Conservation (phyloP, 768 basidiomycete species). For the Phanerochaete sordida region DNA sequence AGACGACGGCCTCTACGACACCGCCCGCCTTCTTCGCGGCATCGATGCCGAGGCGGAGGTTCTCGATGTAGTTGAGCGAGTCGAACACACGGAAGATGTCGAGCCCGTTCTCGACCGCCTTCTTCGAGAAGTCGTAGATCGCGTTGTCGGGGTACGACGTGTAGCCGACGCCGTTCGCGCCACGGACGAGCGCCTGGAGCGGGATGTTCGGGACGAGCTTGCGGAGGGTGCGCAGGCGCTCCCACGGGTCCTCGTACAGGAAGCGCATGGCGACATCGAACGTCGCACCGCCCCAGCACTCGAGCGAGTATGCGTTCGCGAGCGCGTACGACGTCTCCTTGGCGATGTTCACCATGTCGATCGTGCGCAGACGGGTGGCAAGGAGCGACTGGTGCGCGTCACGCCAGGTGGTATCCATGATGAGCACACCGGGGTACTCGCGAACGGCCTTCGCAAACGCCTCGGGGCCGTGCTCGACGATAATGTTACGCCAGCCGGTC, state of each 20-base stretch:
- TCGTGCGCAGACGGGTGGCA: conserved; percentile 92
- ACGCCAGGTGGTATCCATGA: conserved; percentile 99
- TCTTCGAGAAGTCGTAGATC: conserved; percentile 99
- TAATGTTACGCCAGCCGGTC: conserved; percentile 96
- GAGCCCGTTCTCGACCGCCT: conserved; percentile 98
- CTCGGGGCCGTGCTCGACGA: conserved; percentile 95
- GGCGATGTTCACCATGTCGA: conserved; percentile 97
- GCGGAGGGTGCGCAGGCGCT: conserved; percentile 90
- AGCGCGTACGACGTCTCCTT: conserved; percentile 96
- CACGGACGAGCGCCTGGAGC: conserved; percentile 96
- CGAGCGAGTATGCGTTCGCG: conserved; percentile 92
- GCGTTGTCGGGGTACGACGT: conserved; percentile 99
- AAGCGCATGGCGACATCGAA: conserved; percentile 99
- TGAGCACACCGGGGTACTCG: conserved; percentile 90
- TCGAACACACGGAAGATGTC: conserved; percentile 99
- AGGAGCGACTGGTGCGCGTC: conserved; percentile 98
- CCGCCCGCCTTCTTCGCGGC: conserved; percentile 99
- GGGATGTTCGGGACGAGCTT: conserved; percentile 98
- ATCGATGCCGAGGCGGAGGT: conserved; percentile 92
- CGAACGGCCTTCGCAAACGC: conserved; percentile 98
- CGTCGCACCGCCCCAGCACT: conserved; percentile 99
- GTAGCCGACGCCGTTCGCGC: conserved; percentile 98
- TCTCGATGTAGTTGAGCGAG: conserved; percentile 94
- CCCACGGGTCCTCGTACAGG: conserved; percentile 99
- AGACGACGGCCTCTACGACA: conserved; percentile 95